Conservation (phyloP, 2,329 filamentous ascomycete species). For the Ascosphaera apis region DNA sequence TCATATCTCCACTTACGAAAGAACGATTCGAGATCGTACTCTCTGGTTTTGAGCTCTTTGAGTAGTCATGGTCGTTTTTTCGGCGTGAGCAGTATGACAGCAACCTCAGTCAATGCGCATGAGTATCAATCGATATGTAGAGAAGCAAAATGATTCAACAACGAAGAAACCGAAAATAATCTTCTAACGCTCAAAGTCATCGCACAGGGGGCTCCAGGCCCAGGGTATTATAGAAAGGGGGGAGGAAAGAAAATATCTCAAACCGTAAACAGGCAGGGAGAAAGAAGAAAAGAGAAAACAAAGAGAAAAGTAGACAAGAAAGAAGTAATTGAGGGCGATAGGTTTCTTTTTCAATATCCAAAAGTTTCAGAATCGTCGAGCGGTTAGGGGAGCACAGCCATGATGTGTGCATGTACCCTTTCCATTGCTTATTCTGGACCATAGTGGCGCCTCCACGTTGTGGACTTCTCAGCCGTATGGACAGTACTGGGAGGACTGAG, state of each 20-base stretch:
- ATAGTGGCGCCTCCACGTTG: background rate
- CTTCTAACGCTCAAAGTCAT: background rate
- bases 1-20: conserved; percentile 22
- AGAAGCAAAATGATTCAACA: conserved; percentile 4
- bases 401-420: background rate
- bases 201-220: background rate
- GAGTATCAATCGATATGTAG: conserved; percentile 4
- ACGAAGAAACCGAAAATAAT: background rate
- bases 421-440: background rate
- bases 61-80: background rate
- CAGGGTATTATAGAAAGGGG: background rate
- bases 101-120: background rate
- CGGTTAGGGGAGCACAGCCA: background rate
- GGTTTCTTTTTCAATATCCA: background rate
- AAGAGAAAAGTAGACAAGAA: background rate
- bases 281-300: background rate
- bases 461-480: background rate
- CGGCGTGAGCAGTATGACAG: background rate
- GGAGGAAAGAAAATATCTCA: too few species aligned
- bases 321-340: background rate
- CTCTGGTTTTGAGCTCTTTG: background rate
- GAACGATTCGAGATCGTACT: conserved; percentile 25
- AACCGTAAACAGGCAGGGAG: background rate
- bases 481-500: too few species aligned
- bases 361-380: background rate